Evolutionary conservation across 192 early-diverging fungal species (phyloP).

Genomic region (Umbelopsis isabellina): DNA sequence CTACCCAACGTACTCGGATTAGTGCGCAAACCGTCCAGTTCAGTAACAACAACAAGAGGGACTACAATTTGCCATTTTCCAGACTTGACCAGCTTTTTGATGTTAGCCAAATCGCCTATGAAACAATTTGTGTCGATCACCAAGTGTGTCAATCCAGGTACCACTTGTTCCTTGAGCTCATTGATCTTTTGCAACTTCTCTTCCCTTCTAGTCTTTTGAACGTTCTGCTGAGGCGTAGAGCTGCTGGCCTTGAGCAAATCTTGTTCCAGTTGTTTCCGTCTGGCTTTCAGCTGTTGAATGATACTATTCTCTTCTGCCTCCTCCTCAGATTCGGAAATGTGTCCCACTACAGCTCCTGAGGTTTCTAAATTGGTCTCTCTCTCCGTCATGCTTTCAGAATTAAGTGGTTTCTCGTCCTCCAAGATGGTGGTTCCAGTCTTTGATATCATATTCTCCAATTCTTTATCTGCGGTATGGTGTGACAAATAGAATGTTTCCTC

Average conservation of each 20-base stretch:
- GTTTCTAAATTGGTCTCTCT: neutral
- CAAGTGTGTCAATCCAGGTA: constrained; percentile 42
- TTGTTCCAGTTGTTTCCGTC: constrained; percentile 38
- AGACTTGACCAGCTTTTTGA: constrained; percentile 46
- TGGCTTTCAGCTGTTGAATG: constrained; percentile 31
- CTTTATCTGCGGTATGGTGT: neutral
- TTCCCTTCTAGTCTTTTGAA: neutral
- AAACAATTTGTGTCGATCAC: constrained; percentile 65
- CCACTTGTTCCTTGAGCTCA: constrained; percentile 27
- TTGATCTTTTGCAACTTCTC: neutral
- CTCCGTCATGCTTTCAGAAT: neutral
- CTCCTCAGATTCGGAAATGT: neutral
- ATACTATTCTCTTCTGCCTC: constrained; percentile 20
- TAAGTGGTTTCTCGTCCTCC: neutral
- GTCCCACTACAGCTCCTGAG: too few relatives aligned
- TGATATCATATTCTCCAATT: neutral
- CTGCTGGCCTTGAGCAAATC: neutral
- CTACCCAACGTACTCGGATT: constrained; percentile 54
- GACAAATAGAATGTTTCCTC: constrained; percentile 15
- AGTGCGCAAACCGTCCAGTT: constrained; percentile 55
- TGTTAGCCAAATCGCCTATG: constrained; percentile 49
- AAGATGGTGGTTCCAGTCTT: neutral
- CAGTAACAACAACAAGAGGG: constrained; percentile 59
- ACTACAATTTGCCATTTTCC: constrained; percentile 56
- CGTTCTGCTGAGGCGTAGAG: neutral